phyloP scores from a whole-genome alignment of 805 yeast species.

The Ogataea wickerhamii region DNA sequence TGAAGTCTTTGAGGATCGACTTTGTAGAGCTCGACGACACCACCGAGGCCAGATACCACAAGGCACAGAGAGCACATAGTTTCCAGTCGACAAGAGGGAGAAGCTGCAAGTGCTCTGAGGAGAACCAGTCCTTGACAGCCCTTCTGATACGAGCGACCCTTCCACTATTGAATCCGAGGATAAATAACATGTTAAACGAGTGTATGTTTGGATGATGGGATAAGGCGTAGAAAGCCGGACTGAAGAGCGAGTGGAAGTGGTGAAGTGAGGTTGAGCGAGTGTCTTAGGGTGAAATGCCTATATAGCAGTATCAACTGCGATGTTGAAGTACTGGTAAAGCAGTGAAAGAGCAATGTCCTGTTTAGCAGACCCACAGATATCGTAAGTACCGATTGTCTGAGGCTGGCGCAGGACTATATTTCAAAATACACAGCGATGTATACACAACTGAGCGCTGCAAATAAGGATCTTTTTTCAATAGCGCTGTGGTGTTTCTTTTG shows the following conservation, averaged over 20 bases:
- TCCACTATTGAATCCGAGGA: slow-evolving; percentile 10
- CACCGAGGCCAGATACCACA: slow-evolving; percentile 82
- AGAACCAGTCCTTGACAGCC: slow-evolving; percentile 9
- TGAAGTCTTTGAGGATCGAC: slow-evolving; percentile 62
- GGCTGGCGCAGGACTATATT: neutral
- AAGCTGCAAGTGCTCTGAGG: slow-evolving; percentile 8
- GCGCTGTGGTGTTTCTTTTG: neutral
- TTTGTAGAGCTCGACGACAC: slow-evolving; percentile 80
- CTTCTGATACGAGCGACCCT: slow-evolving; percentile 8
- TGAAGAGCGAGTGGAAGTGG: no score
- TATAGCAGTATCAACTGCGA: no score
- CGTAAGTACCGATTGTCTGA: neutral
- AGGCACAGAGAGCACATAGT: slow-evolving; percentile 47
- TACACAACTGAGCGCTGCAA: no score
- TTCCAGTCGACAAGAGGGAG: slow-evolving; percentile 29
- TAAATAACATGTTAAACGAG: slow-evolving; percentile 13
- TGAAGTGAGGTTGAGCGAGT: no score
- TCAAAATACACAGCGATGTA: no score
- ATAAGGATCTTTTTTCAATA: neutral
- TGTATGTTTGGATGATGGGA: no score
- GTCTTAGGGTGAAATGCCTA: no score
- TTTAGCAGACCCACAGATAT: neutral
- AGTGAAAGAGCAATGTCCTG: no score
- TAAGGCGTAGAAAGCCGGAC: no score
- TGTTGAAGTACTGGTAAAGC: no score